Conservation (phyloP, 352 stramenopile genomes). For the Paralagenidium karlingii region DNA sequence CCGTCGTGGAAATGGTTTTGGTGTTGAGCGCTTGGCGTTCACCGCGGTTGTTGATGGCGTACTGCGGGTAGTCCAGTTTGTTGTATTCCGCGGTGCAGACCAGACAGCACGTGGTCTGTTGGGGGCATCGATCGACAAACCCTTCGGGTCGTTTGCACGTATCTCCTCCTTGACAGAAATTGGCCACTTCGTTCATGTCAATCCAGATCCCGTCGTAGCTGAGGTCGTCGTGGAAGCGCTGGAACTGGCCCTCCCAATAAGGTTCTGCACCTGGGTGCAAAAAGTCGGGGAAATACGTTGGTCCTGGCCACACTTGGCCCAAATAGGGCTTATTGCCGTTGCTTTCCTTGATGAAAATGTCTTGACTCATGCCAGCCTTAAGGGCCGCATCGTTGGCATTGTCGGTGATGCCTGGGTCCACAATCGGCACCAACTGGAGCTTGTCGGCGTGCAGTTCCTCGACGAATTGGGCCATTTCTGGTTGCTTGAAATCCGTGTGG, state of each 20-base stretch:
- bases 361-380: conserved; percentile 31
- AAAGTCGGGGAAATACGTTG: conserved; percentile 72
- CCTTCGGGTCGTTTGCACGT: conserved; percentile 18
- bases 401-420: conserved; percentile 71
- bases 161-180: conserved; percentile 49
- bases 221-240: conserved; percentile 32
- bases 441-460: conserved; percentile 11
- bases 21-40: conserved; percentile 21
- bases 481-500: conserved; percentile 22
- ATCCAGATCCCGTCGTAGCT: conserved; percentile 71
- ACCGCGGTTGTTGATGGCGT: conserved; percentile 39
- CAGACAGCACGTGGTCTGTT: conserved; percentile 40
- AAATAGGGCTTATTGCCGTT: conserved; percentile 43
- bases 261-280: conserved; percentile 43
- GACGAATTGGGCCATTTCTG: conserved; percentile 15
- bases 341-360: conserved; percentile 72
- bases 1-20: conserved; percentile 51
- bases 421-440: conserved; percentile 53
- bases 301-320: conserved; percentile 71
- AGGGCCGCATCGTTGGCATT: conserved; percentile 33
- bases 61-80: conserved; percentile 38
- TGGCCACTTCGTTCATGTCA: conserved; percentile 82
- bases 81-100: conserved; percentile 22
- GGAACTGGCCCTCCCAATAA: conserved; percentile 60
- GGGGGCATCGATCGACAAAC: conserved; percentile 1